Evolutionary conservation across 192 early-diverging fungal species (phyloP), one percentile per base, ranked within the genome.

Genomic region (Coemansia sp.): DNA sequence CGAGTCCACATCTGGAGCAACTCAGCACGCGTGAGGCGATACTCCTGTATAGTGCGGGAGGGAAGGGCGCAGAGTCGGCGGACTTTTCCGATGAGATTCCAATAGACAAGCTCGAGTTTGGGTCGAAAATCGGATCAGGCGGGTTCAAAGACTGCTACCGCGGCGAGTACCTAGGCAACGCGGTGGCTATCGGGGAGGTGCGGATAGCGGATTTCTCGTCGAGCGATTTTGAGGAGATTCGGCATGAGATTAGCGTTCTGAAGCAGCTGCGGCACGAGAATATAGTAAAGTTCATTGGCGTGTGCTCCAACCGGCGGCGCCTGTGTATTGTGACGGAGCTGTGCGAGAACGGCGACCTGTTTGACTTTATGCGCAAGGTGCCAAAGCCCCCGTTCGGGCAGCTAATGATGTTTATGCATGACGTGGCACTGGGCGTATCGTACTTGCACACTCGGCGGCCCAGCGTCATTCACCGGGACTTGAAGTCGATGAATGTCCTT

Each of bases 91-190:
- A 87, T 28, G 87, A 88, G 37, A 90, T 91, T 53, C 65, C 76
- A 0, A 89, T 84, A 25, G 84, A 87, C 16, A 77, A 86, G 45
- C 74, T 92, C 7, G 74, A 72, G 25, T 62, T 89, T 61, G 87
- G 87, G 25, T 75, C 76, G 34, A 92, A 92, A 68, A 74, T 92
- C 16, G 90, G 90, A 9, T 85, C 88, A 4, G 90, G 90, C 11
- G 90, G 89, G 13, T 92, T 92, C 74, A 92, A 92, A 63, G 90
- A 92, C 66, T 92, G 90, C 71, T 92, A 83, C 69, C 72, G 78
- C 1, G 90, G 90, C 64, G 82, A 69, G 59, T 90, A 88, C 68
- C 81, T 84, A 43, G 85, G 83, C 23, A 85, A 85, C 61, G 61
- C 83, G 13, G 90, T 92, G 26, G 90, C 90, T 18, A 87, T 92